phyloP scores from a whole-genome alignment of 768 basidiomycete species.

The Suillus discolor region DNA sequence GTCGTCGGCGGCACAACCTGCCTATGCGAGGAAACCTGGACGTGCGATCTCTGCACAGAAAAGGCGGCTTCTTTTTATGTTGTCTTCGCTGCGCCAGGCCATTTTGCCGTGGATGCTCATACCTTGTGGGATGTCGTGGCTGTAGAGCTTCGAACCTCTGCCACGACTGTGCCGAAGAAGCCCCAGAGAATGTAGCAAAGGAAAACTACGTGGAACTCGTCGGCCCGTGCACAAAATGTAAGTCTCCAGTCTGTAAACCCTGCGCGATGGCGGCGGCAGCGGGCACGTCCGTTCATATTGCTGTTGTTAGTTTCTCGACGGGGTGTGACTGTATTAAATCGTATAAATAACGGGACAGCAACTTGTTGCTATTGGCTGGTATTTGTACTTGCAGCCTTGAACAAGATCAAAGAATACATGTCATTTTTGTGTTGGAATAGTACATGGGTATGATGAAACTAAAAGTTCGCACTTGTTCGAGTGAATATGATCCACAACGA shows the following conservation, averaged over 20 bases:
- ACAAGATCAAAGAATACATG: not conserved
- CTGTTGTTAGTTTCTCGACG: not conserved
- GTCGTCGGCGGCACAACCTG: not conserved
- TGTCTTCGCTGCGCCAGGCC: not conserved
- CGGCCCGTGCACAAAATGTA: not conserved
- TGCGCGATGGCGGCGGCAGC: not conserved
- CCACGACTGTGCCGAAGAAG: conserved; percentile 1
- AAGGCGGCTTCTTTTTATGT: not conserved
- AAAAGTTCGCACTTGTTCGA: not conserved
- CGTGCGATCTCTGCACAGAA: conserved; percentile 2
- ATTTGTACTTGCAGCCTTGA: not conserved
- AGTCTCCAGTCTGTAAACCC: not conserved
- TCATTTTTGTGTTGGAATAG: not conserved
- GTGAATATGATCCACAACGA: too few relatives aligned
- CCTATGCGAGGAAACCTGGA: not conserved
- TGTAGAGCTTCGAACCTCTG: not conserved
- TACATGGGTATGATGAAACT: not conserved
- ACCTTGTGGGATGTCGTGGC: not conserved
- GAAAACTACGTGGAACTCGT: not conserved
- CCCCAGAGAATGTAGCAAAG: not conserved
- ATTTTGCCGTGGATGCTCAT: not conserved
- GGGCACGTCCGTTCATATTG: not conserved
- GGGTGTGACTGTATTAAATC: not conserved
- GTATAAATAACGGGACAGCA: not conserved
- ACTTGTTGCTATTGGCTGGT: not conserved